Base-by-base conservation (phyloP, 1,284 basidiomycete genomes). In the Agroathelia rolfsii region DNA sequence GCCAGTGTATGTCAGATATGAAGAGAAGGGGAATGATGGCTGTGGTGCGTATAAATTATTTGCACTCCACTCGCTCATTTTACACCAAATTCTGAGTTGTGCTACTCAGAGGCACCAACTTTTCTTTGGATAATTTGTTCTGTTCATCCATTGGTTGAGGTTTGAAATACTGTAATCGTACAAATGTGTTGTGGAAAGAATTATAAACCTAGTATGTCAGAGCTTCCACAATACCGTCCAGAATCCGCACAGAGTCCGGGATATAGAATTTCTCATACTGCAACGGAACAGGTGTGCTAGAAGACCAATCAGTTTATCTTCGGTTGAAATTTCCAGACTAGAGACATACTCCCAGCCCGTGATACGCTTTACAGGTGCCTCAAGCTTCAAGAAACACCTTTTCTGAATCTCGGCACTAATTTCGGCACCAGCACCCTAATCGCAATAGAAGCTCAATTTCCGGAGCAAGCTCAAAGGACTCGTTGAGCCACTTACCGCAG, bases 201-300 rank as follows among this genome's bases (percentile, higher is more conserved):
- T n/a, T n/a, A n/a, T n/a, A n/a, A n/a, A n/a, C n/a, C n/a, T 43
- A 92, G 55, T 83, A 93, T 18, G 65, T 59, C 48, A 94, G 61
- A 2, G 88, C 89, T 54, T 92, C 82, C 27, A 92, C 67, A 11
- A 93, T 64, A 18, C 78, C 82, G 50, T 94, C 89, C 36, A 92
- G 55, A 34, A 93, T 65, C 31, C 88, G 70, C 38, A 94, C 65
- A 3, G 81, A 66, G 49, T 94, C 89, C 0, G 89, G 89, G 49
- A 92, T 77, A 57, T 84, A 77, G 55, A 94, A 93, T 52, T 87
- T 90, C 61, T 94, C 89, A 47, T 76, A 93, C 31, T 82, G 78
- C 44, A 94, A 62, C 16, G 76, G 80, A 13, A 78, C 76, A 1
- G 89, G 89, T 4, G 77, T 74, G 44, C 87, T 89, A 25, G 24